Percentiles rank a stretch among this genome's conserved stretches.
phyloP scores from a whole-genome alignment of 345 rosid species.

The Lagerstroemia speciosa region DNA sequence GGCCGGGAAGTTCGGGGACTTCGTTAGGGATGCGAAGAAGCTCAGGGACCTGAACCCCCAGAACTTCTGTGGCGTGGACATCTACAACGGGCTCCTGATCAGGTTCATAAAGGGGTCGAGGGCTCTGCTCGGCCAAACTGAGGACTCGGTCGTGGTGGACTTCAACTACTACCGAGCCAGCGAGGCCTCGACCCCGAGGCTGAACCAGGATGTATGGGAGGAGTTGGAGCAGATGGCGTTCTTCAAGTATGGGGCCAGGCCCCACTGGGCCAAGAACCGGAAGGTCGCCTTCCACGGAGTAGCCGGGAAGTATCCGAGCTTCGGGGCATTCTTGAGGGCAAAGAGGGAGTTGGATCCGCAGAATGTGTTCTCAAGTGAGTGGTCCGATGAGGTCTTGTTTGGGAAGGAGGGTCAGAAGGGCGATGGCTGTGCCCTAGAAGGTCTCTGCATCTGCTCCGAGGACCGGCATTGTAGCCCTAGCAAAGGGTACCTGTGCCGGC shows the following conservation, averaged over 20 bases:
- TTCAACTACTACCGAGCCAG: slow-evolving; percentile 64
- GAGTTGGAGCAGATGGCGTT: slow-evolving; percentile 92
- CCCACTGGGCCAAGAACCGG: slow-evolving; percentile 89
- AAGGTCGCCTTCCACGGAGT: slow-evolving; percentile 55
- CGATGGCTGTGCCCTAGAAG: slow-evolving; percentile 84
- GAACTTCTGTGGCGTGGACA: slow-evolving; percentile 61
- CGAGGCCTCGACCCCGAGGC: slow-evolving; percentile 50
- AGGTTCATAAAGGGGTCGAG: slow-evolving; percentile 68
- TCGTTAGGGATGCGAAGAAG: slow-evolving; percentile 50
- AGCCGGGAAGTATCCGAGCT: slow-evolving; percentile 40
- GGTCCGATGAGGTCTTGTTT: slow-evolving; percentile 60
- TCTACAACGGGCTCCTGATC: slow-evolving; percentile 56
- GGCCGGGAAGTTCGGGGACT: slow-evolving; percentile 34
- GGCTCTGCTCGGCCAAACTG: slow-evolving; percentile 70
- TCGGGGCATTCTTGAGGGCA: slow-evolving; percentile 36
- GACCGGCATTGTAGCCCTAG: slow-evolving; percentile 64
- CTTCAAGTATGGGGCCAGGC: slow-evolving; percentile 60
- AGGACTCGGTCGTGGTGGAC: slow-evolving; percentile 73
- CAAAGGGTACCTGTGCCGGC: slow-evolving; percentile 55
- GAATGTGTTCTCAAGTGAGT: slow-evolving; percentile 58
- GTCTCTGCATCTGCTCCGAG: slow-evolving; percentile 72
- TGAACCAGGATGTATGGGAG: slow-evolving; percentile 70
- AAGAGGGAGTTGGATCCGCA: slow-evolving; percentile 63
- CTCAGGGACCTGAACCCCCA: slow-evolving; percentile 51
- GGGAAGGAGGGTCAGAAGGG: slow-evolving; percentile 32